These are phyloP conservation scores for Eutrema salsugineum DNA, from an alignment of 441 rosid species.

Conservation along the genomic window DNA sequence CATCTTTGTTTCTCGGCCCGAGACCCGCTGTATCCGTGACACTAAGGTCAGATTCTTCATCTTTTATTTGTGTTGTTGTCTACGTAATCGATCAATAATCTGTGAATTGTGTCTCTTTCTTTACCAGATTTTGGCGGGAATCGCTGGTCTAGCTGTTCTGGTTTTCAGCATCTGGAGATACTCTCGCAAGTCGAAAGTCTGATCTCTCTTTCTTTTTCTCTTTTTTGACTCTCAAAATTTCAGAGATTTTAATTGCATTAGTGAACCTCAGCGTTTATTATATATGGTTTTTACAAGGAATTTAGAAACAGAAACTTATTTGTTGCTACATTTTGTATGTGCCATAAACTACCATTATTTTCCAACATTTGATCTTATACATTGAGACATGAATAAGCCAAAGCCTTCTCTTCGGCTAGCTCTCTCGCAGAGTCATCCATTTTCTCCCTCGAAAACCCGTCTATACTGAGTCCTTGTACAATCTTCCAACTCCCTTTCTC, in stretches of 20 bases:
- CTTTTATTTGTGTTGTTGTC: background rate
- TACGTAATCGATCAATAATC: background rate
- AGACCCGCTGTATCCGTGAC: constrained; percentile 33
- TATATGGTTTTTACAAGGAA: background rate
- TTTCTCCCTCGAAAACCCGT: constrained; percentile 68
- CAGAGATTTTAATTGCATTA: background rate
- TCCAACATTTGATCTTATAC: background rate
- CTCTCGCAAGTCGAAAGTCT: constrained; percentile 42
- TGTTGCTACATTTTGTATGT: constrained; percentile 12
- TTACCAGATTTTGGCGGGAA: constrained; percentile 56
- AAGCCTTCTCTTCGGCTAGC: constrained; percentile 67
- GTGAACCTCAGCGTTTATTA: constrained; percentile 24
- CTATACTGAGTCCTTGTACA: constrained; percentile 61
- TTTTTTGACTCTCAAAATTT: background rate
- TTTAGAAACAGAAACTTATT: constrained; percentile 11
- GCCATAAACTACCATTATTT: background rate
- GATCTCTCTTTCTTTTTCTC: background rate
- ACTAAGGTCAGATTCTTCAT: constrained; percentile 60
- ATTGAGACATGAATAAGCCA: constrained; percentile 54
- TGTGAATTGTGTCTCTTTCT: background rate
- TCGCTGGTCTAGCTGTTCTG: constrained; percentile 54
- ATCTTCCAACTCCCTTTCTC: constrained; percentile 76
- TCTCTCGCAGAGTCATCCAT: constrained; percentile 80
- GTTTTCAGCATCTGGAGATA: constrained; percentile 66
- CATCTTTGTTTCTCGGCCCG: constrained; percentile 33